These are phyloP conservation scores for Chlorella sp. DNA, from an alignment of 139 green algal genomes.

Conservation along the genomic window DNA sequence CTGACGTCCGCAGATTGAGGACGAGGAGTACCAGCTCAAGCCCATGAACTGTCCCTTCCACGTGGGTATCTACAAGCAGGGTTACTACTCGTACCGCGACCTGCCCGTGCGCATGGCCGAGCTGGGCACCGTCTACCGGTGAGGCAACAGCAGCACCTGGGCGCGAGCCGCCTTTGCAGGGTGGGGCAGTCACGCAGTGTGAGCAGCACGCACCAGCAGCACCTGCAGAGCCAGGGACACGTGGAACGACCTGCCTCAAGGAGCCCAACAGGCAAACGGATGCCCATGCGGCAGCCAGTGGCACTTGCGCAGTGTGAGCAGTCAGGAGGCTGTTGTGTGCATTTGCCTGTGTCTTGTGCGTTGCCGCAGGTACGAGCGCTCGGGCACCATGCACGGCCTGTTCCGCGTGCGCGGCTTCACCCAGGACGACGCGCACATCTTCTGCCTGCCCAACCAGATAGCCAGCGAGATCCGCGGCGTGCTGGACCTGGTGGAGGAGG, in stretches of 20 bases:
- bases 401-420: slow-evolving; percentile 98
- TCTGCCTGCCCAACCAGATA: slow-evolving; percentile 87
- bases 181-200: too few relatives aligned
- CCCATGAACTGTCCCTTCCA: slow-evolving; percentile 99
- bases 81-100: slow-evolving; percentile 67
- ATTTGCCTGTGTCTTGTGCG: neutral
- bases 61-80: slow-evolving; percentile 87
- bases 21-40: slow-evolving; percentile 91
- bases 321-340: too few relatives aligned
- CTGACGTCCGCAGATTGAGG: slow-evolving; percentile 79
- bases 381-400: slow-evolving; percentile 95
- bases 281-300: too few relatives aligned
- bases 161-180: too few relatives aligned
- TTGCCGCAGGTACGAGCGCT: slow-evolving; percentile 85
- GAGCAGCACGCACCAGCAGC: too few relatives aligned
- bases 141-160: too few relatives aligned
- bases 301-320: too few relatives aligned
- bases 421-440: slow-evolving; percentile 98
- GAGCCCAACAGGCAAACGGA: too few relatives aligned
- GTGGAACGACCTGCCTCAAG: too few relatives aligned
- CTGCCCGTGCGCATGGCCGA: slow-evolving; percentile 92
- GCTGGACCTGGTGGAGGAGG: slow-evolving; percentile 80
- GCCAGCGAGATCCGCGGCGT: slow-evolving; percentile 76
- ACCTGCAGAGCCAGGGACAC: too few relatives aligned
- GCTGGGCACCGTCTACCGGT: slow-evolving; percentile 95